Evolutionary conservation across 345 rosid genomes (phyloP).

Genomic region (Isatis tinctoria): DNA sequence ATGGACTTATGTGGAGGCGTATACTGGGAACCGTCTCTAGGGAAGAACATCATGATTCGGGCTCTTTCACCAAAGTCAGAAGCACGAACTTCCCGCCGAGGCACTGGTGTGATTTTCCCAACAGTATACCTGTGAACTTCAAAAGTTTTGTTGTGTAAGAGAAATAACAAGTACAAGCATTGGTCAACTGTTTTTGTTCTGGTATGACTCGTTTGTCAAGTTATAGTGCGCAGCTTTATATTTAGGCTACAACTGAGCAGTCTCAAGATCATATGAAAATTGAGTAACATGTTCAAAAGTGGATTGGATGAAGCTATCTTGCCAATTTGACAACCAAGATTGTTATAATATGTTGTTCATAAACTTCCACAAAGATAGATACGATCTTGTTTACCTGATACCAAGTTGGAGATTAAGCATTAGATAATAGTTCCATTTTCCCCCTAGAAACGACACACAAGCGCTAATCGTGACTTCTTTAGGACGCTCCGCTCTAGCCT

Average conservation of each 20-base stretch:
- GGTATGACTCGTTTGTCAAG: constrained; percentile 5
- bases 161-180: background rate
- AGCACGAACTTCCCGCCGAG: constrained; percentile 77
- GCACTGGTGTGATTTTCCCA: constrained; percentile 95
- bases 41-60: constrained; percentile 90
- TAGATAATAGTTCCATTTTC: constrained; percentile 58
- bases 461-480: constrained; percentile 49
- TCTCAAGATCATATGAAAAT: constrained; percentile 1
- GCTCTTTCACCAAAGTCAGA: constrained; percentile 92
- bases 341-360: background rate
- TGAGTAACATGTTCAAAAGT: background rate
- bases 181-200: background rate
- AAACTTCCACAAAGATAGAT: constrained; percentile 7
- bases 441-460: constrained; percentile 43
- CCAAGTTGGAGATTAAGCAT: constrained; percentile 96
- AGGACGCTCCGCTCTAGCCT: constrained; percentile 40
- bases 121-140: constrained; percentile 84
- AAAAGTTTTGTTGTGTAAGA: constrained; percentile 23
- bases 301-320: background rate
- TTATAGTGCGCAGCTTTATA: background rate
- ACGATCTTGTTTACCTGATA: constrained; percentile 60
- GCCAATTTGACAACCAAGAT: background rate
- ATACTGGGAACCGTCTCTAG: constrained; percentile 74
- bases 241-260: background rate
- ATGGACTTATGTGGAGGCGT: constrained; percentile 87